Conservation (phyloP, 108 stramenopile species). For the Parietichytrium sp. region DNA sequence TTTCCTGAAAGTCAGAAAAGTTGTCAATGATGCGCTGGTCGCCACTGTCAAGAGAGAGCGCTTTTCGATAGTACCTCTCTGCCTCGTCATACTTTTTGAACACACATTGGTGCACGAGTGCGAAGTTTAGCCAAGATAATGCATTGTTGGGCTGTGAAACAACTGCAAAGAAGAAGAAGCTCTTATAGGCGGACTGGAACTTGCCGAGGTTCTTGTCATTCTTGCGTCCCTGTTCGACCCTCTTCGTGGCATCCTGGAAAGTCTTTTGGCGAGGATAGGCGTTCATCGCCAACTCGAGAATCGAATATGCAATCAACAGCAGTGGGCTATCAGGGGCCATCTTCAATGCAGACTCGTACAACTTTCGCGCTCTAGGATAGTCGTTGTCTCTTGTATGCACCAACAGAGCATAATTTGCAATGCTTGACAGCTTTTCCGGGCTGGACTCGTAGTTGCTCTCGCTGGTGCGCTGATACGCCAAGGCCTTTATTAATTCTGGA, state of each 20-base stretch:
- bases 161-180: conserved; percentile 64
- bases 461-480: conserved; percentile 54
- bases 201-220: conserved; percentile 53
- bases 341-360: conserved; percentile 58
- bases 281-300: conserved; percentile 57
- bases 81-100: conserved; percentile 55
- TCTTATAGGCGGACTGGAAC: conserved; percentile 52
- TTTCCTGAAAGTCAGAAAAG: conserved; percentile 51
- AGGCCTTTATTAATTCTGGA: conserved; percentile 53
- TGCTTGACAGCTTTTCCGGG: conserved; percentile 59
- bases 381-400: conserved; percentile 55
- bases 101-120: conserved; percentile 64
- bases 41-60: conserved; percentile 54
- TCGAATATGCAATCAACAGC: conserved; percentile 58
- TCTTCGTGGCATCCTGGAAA: conserved; percentile 54
- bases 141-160: conserved; percentile 59
- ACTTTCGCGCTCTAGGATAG: conserved; percentile 51
- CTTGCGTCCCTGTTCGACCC: conserved; percentile 56
- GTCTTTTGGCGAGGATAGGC: conserved; percentile 44
- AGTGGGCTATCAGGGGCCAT: conserved; percentile 62
- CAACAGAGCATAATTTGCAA: conserved; percentile 64
- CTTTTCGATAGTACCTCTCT: conserved; percentile 62
- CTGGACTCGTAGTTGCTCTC: conserved; percentile 58
- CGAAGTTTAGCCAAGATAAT: conserved; percentile 58
- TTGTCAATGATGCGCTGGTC: conserved; percentile 58